Base-by-base conservation (phyloP, 805 yeast genomes). In the Blastobotrys robertii region DNA sequence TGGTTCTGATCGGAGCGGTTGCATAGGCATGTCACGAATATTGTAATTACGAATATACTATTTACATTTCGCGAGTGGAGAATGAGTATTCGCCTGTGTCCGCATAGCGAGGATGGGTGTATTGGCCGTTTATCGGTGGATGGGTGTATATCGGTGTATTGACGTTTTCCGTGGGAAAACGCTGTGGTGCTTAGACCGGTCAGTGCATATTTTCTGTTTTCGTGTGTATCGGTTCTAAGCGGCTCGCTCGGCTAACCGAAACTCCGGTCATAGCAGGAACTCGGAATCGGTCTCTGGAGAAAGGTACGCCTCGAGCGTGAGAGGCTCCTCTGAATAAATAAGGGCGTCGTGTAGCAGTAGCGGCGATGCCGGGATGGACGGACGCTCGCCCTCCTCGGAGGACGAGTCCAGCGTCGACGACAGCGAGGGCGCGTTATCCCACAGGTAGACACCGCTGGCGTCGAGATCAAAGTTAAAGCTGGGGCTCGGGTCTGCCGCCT, bases 251-350 rank as follows among this genome's bases (percentile, higher is more conserved):
- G 13, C 14, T 32, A 39, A 22, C 43, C 29, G 46, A 50, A 32
- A 50, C 48, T 30, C 48, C 50, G n/a, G 25, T 19, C 25, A 19
- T 19, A 19, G 25, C 25, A 19, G 25, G 37, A 50, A 15, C 29
- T 38, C 43, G 10, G 47, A 48, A 13, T 50, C 52, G 30, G 50
- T 46, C 32, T 49, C 57, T 11, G 56, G 55, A 8, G 55, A 50
- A 29, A 53, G 43, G 35, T 52, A 52, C 16, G 47, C 42, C 30
- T 52, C 56, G 14, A 52, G 44, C 14, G 45, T 25, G n/a, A 43
- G 34, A 42, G 39, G 31, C 11, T 39, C 39, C 28, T 43, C 45
- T n/a, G 43, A 14, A 22, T 39, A 39, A 19, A 36, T 19, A 7
- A 30, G 38, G 9, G 29, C 11, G 2, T 36, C 16, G 12, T 36